Evolutionary conservation across 306 rosid genomes (phyloP).

Genomic region (Malus sylvestris): DNA sequence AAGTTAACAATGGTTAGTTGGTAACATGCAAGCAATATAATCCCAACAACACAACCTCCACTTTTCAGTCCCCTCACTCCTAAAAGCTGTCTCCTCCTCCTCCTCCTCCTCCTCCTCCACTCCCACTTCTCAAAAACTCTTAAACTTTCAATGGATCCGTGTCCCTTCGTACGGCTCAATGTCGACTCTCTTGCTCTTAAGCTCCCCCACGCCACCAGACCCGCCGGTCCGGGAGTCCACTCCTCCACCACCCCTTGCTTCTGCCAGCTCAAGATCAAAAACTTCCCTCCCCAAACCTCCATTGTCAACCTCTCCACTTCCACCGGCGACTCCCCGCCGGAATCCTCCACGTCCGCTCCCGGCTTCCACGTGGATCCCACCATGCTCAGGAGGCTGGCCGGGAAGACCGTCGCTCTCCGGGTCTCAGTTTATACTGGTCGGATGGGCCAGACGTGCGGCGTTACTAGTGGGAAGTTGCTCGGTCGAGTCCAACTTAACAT

Average conservation of each 20-base stretch:
- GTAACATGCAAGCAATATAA: slow-evolving; percentile 6
- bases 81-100: not conserved
- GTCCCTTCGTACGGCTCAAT: slow-evolving; percentile 64
- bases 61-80: not conserved
- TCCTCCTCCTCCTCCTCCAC: not conserved
- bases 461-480: slow-evolving; percentile 45
- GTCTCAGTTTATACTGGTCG: slow-evolving; percentile 66
- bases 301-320: slow-evolving; percentile 51
- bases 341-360: slow-evolving; percentile 37
- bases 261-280: slow-evolving; percentile 48
- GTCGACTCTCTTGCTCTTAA: slow-evolving; percentile 61
- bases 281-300: slow-evolving; percentile 57
- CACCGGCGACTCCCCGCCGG: slow-evolving; percentile 29
- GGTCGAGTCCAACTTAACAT: slow-evolving; percentile 52
- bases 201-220: slow-evolving; percentile 51
- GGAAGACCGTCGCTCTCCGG: slow-evolving; percentile 32
- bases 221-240: slow-evolving; percentile 54
- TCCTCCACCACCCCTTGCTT: slow-evolving; percentile 86
- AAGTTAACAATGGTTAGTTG: slow-evolving; percentile 21
- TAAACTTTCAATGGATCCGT: slow-evolving; percentile 59
- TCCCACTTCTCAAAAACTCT: not conserved
- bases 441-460: slow-evolving; percentile 58
- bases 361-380: slow-evolving; percentile 60
- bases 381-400: slow-evolving; percentile 45
- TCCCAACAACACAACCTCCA: slow-evolving; percentile 9